Base-by-base conservation (phyloP, 352 stramenopile species). In the Globisporangium orthogonon region DNA sequence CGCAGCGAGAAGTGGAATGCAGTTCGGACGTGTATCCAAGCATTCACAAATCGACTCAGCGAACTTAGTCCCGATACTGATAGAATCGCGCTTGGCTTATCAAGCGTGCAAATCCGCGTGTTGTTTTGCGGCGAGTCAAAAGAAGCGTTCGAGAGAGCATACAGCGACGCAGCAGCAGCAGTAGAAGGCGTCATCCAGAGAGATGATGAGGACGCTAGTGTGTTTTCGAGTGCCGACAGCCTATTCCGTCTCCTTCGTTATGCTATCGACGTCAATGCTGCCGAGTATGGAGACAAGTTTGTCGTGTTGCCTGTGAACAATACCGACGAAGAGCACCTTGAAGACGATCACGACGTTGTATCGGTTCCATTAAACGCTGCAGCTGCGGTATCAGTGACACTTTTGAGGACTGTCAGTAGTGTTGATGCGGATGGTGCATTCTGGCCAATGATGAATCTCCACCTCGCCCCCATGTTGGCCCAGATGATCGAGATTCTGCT, bases 201-300 rank as follows among this genome's bases (percentile, higher is more conserved):
- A 48, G 48, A 33, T 7, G 41, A 54, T 7, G 31, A 29, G 6
- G 40, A 29, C 30, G 14, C 14, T 3, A 48, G 33, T 39, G 17
- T 50, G 23, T 50, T 61, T 28, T 17, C 41, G 3, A 43, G 33
- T 10, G 18, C 29, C 7, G 54, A 54, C 39, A 39, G 17, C 6
- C 48, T 63, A 7, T 66, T 66, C 33, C n/a, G 50, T 2, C 17
- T 66, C 18, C 54, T 69, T n/a, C 33, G 50, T 2, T 60, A 60
- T 53, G 53, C 51, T 4, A 54, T 66, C 29, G n/a, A 37, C 15
- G 45, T 49, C 7, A 30, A 52, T 35, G 40, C 40, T 31, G 10
- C 31, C 30, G 52, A 60, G 17, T 40, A 50, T 0, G 47, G 48
- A 1, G 39, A 46, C 28, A 23, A 31, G 10, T 46, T 60, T 10